These are phyloP conservation scores for Ophiostoma quercus DNA, from an alignment of 2,329 filamentous ascomycete species.

Conservation along the genomic window DNA sequence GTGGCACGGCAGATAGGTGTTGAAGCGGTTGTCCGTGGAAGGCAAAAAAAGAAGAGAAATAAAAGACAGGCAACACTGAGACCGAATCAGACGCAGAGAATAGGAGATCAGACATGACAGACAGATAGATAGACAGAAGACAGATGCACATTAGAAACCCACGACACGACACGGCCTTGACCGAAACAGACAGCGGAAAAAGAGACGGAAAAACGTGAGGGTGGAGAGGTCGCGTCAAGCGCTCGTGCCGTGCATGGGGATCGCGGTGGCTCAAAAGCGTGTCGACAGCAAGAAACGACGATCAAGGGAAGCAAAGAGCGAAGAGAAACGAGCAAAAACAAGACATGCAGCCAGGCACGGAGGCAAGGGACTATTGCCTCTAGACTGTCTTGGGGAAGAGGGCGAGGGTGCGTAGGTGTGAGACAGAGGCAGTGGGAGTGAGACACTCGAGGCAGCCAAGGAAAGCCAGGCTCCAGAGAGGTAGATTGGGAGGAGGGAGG, in stretches of 20 bases:
- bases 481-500: no score
- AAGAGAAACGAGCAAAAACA: neutral
- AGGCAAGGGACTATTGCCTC: constrained; percentile 12
- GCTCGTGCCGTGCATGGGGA: constrained; percentile 2
- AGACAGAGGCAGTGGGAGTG: neutral
- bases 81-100: neutral
- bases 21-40: neutral
- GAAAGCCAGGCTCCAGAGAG: neutral
- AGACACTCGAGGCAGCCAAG: constrained; percentile 11
- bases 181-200: neutral
- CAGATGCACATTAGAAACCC: neutral
- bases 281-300: neutral
- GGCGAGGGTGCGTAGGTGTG: neutral
- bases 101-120: neutral
- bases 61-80: neutral
- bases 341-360: constrained; percentile 10
- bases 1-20: no score
- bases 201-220: neutral
- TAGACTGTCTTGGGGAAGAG: constrained; percentile 1
- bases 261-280: neutral
- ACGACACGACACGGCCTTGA: neutral
- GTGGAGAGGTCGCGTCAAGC: constrained; percentile 10
- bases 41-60: neutral
- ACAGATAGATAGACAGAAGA: neutral
- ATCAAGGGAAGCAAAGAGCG: neutral